Evolutionary conservation across 2,329 filamentous ascomycete genomes (phyloP).

Genomic region (Aspergillus alliaceus): DNA sequence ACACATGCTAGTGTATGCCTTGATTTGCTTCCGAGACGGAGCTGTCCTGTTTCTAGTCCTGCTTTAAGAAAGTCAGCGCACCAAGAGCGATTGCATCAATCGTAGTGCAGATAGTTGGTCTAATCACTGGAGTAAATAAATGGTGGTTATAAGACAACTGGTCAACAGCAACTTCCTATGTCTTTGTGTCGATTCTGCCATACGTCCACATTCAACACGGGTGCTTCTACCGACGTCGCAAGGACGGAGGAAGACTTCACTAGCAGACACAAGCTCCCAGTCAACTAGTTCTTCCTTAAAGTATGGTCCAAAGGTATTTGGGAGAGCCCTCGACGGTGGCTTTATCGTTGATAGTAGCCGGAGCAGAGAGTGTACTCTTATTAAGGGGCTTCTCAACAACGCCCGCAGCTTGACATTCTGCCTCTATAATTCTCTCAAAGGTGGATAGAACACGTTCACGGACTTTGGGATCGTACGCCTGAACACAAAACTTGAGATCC

Average conservation of each 20-base stretch:
- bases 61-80: constrained; percentile 44
- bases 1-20: no score
- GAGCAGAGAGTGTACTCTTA: constrained; percentile 43
- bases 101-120: constrained; percentile 55
- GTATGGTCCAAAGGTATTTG: constrained; percentile 46
- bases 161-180: constrained; percentile 51
- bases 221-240: constrained; percentile 50
- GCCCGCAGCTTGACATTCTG: constrained; percentile 54
- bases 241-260: constrained; percentile 61
- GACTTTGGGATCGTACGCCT: constrained; percentile 33
- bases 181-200: constrained; percentile 51
- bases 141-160: constrained; percentile 60
- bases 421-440: constrained; percentile 49
- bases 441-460: constrained; percentile 37
- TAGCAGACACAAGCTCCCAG: constrained; percentile 45
- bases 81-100: constrained; percentile 52
- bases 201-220: constrained; percentile 58
- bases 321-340: constrained; percentile 43
- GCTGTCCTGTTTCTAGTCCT: not conserved
- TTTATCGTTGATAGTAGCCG: constrained; percentile 55
- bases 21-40: not conserved
- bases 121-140: constrained; percentile 57
- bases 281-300: constrained; percentile 45
- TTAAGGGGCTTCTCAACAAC: constrained; percentile 47
- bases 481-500: constrained; percentile 44